Conservation (phyloP, 148 eudicot species). For the Camellia japonica region DNA sequence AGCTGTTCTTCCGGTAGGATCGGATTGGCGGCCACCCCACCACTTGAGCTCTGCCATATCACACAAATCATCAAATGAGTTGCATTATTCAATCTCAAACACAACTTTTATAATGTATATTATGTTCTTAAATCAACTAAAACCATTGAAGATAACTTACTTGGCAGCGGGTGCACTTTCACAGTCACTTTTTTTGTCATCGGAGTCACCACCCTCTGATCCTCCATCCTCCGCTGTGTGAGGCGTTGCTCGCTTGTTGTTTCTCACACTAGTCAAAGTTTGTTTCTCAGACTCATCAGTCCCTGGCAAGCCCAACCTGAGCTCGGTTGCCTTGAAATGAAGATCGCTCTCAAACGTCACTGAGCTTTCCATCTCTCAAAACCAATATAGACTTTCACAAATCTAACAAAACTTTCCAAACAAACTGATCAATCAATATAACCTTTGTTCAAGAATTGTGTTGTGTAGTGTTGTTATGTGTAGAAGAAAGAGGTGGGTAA, state of each 20-base stretch:
- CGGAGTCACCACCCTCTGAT: not conserved
- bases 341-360: constrained; percentile 26
- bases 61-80: not conserved
- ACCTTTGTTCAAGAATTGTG: not conserved
- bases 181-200: constrained; percentile 6
- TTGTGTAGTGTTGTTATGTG: not conserved
- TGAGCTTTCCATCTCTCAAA: constrained; percentile 24
- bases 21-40: constrained; percentile 70
- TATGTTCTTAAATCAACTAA: not conserved
- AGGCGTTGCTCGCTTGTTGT: constrained; percentile 40
- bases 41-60: constrained; percentile 47
- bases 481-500: not conserved
- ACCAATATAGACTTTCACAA: not conserved
- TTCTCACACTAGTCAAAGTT: constrained; percentile 11
- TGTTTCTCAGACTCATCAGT: constrained; percentile 29
- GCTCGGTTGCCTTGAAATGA: constrained; percentile 52
- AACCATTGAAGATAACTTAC: constrained; percentile 33
- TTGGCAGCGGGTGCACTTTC: constrained; percentile 45
- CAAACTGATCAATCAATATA: constrained; percentile 6
- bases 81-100: not conserved
- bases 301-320: constrained; percentile 55
- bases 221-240: constrained; percentile 18
- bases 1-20: constrained; percentile 44
- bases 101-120: not conserved
- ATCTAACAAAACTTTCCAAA: not conserved